phyloP scores from a whole-genome alignment of 83 land plant genomes.

The Thuja plicata region DNA sequence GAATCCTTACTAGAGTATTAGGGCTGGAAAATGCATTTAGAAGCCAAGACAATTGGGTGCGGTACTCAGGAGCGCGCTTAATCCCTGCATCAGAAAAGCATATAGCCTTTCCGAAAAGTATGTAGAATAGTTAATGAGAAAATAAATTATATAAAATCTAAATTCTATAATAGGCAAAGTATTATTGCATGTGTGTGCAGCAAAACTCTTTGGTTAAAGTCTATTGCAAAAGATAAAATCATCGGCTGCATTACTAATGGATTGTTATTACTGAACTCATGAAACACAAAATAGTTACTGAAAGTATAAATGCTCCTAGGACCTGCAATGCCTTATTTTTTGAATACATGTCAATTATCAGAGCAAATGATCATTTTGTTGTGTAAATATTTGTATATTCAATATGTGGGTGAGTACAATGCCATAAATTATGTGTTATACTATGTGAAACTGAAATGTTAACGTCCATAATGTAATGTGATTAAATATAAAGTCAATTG shows the following conservation, averaged over 20 bases:
- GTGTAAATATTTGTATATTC: not conserved
- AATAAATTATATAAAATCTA: not conserved
- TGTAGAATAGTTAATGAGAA: not conserved
- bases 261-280: conserved; percentile 1
- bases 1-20: conserved; percentile 8
- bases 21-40: conserved; percentile 27
- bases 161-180: not conserved
- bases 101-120: conserved; percentile 22
- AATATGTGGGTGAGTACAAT: not conserved
- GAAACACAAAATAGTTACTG: not conserved
- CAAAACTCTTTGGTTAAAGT: not conserved
- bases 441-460: not conserved
- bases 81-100: conserved; percentile 43
- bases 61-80: conserved; percentile 38
- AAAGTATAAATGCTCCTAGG: not conserved
- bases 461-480: not conserved
- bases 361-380: not conserved
- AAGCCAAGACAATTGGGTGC: conserved; percentile 25
- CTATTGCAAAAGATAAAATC: not conserved
- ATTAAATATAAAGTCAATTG: not conserved
- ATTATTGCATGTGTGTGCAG: not conserved
- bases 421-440: not conserved
- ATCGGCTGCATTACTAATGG: not conserved
- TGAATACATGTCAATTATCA: not conserved
- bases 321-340: conserved; percentile 1